Base-by-base conservation (phyloP, 2,329 filamentous ascomycete species). In the Chaetomiaceae sp. region DNA sequence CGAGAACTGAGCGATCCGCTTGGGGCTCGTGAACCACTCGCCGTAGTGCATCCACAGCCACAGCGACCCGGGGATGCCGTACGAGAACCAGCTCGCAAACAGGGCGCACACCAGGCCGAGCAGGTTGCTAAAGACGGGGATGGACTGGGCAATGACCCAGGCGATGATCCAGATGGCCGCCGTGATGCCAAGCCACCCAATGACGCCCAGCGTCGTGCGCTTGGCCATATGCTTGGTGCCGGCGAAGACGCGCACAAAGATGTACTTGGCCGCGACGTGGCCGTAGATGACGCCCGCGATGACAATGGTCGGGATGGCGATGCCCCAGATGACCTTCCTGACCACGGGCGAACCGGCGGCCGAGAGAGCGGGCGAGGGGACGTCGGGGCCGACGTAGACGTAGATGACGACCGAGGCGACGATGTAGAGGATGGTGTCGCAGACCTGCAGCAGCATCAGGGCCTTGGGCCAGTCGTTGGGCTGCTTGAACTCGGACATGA, bases 251-350 rank as follows among this genome's bases (percentile, higher is more conserved):
- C 85, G 79, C 3, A 81, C 70, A 62, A 86, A 89, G 53, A 87
- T 72, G 61, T 85, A 85, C 63, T 86, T 86, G 50, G 75, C 75
- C 2, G 82, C 82, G 2, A 88, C 80, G 54, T 85, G 80, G 11
- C 79, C 84, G 64, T 86, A 84, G 57, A 89, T 85, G 6, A 87
- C 84, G 48, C 85, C 86, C 0, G 85, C 82, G 45, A 89, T 80
- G 43, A 89, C 72, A 53, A 89, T 88, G 2, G 83, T 87, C 2
- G 85, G 85, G 2, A 85, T 74, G 0, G 85, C 85, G 54, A 89
- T 73, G 21, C 82, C 84, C 69, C 82, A 89, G 11, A 85, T 84
- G 10, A 85, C 70, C 63, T 87, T 87, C 20, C 78, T 74, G 42
- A 88, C 69, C 0, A 76, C 62, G 1, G 65, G 65, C 0, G 67